Base-by-base conservation (phyloP, 352 stramenopile genomes). In the Globisporangium spinosum region DNA sequence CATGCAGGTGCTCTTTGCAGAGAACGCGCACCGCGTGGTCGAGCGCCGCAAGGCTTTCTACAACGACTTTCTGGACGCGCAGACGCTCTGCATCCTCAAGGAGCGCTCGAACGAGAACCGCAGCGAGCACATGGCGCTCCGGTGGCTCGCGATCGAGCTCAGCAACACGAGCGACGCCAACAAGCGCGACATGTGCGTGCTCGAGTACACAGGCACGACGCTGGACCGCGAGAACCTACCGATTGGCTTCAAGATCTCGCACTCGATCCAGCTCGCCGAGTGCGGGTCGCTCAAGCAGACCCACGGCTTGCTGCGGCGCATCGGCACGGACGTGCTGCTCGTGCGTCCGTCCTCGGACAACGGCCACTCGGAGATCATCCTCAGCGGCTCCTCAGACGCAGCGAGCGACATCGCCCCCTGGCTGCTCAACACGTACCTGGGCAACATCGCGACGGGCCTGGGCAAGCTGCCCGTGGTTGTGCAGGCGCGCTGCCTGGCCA, bases 181-280 rank as follows among this genome's bases (percentile, higher is more conserved):
- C 67, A 70, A 80, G 40, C 77, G 82, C 45, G 86, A 94, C 69
- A 85, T 85, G 77, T 90, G 82, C 71, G 75, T 82, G 47, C 72
- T 94, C 53, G 86, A 94, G 71, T 90, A 83, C 70, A 87, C 84
- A 9, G 86, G 85, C 15, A 75, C 88, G 55, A 82, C 83, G 3
- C 64, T 80, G 1, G 86, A 94, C 61, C 67, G 72, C 6, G 78
- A 89, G 38, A 77, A 73, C 25, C 70, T 78, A 51, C 77, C 74
- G 0, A 80, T 91, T 12, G 83, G 82, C 22, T 91, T 94, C 62
- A 81, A 84, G 53, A 74, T 94, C 32, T 71, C 71, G 29, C 79
- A 89, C 38, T 81, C 79, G 12, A 68, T 92, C n/a, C 72, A 89
- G 20, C 64, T 87, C 20, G 64, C 60, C 9, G 74, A 91, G 70